Percentiles rank a stretch among this genome's conserved stretches.
These are phyloP conservation scores for Stephania cephalantha DNA, from an alignment of 164 flowering plant genomes.

Conservation along the genomic window DNA sequence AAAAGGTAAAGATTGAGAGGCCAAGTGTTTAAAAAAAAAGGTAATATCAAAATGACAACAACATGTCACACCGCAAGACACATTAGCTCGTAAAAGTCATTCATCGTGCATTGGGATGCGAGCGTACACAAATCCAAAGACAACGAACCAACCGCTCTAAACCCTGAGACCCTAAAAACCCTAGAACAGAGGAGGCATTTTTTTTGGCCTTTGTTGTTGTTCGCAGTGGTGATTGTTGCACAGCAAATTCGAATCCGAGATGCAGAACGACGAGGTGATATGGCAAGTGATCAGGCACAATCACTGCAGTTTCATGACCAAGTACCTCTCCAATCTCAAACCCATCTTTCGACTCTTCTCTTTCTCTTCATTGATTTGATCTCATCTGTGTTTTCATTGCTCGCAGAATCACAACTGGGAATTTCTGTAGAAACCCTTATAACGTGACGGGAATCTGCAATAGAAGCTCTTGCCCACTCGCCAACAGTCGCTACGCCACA, in stretches of 20 bases:
- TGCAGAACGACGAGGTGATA: constrained; percentile 94
- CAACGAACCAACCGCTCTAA: not conserved
- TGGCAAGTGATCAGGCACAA: constrained; percentile 94
- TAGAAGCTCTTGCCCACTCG: constrained; percentile 93
- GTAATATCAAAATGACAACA: too few species aligned
- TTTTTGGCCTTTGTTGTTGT: not conserved
- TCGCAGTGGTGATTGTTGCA: not conserved
- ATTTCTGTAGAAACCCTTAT: constrained; percentile 82
- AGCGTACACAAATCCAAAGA: too few species aligned
- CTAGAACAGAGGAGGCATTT: not conserved
- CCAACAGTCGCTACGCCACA: constrained; percentile 93
- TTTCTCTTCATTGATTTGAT: not conserved
- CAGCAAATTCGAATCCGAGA: constrained; percentile 21
- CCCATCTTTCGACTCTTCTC: not conserved
- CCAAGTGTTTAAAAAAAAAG: too few species aligned
- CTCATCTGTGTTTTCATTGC: not conserved
- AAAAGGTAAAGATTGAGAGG: too few species aligned
- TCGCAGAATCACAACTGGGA: constrained; percentile 60
- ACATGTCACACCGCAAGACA: too few species aligned
- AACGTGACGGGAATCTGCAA: constrained; percentile 88
- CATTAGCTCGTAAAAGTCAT: too few species aligned
- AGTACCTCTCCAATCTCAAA: constrained; percentile 31
- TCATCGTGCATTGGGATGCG: too few species aligned
- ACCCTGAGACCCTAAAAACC: not conserved
- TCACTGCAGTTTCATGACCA: constrained; percentile 94